phyloP scores from a whole-genome alignment of 352 stramenopile genomes.

The Aphanomyces stellatus region DNA sequence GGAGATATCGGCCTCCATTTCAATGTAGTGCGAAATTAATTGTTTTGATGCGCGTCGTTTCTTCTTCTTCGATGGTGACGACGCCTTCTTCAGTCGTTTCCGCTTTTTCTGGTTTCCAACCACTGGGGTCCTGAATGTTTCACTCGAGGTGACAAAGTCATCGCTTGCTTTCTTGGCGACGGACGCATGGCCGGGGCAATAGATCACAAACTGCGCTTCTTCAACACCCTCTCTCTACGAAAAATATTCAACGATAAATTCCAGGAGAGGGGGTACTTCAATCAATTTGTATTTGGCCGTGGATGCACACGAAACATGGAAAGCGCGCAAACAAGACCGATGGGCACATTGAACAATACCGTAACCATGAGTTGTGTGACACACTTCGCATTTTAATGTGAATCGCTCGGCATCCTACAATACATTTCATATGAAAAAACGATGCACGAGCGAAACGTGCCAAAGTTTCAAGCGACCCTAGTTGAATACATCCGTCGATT shows the following conservation, averaged over 20 bases:
- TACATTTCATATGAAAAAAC: too few species aligned
- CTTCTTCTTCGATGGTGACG: neutral
- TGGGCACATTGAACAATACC: conserved; percentile 75
- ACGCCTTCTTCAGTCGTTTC: neutral
- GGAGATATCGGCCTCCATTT: neutral
- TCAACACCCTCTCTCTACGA: conserved; percentile 21
- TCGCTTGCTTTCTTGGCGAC: neutral
- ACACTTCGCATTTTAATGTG: conserved; percentile 58
- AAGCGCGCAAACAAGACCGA: conserved; percentile 57
- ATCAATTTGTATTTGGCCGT: conserved; percentile 50
- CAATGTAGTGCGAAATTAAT: conserved; percentile 4
- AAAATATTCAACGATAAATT: neutral
- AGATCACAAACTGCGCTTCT: conserved; percentile 56
- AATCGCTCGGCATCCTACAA: conserved; percentile 43
- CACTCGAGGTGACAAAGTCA: neutral
- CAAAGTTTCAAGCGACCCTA: conserved; percentile 30
- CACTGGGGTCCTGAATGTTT: neutral
- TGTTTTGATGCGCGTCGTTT: neutral
- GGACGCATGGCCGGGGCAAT: conserved; percentile 42
- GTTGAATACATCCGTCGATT: conserved; percentile 28
- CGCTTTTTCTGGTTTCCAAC: neutral
- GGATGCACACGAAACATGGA: conserved; percentile 73
- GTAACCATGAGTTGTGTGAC: conserved; percentile 40
- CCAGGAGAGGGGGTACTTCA: conserved; percentile 30
- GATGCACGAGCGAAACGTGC: conserved; percentile 25